Evolutionary conservation across 1,139 yeast genomes (phyloP).

Genomic region (Taphrina betulina): DNA sequence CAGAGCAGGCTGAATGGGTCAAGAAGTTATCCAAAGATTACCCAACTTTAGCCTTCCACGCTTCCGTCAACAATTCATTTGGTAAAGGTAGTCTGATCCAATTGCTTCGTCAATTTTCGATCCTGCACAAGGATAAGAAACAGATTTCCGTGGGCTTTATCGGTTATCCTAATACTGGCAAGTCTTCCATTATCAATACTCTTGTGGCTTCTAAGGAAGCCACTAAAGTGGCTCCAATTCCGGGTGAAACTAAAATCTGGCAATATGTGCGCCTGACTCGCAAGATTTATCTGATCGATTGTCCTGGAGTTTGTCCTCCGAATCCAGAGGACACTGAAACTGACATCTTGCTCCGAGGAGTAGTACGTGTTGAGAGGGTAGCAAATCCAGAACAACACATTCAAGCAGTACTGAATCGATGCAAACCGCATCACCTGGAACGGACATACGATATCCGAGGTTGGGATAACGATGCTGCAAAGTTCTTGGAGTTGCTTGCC

Average conservation of each 20-base stretch:
- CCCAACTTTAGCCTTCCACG: conserved; percentile 97
- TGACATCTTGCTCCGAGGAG: conserved; percentile 95
- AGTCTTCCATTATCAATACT: conserved; percentile 92
- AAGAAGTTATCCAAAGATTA: conserved; percentile 85
- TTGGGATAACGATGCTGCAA: conserved; percentile 72
- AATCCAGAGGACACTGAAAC: conserved; percentile 83
- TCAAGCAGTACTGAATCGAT: conserved; percentile 78
- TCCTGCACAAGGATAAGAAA: conserved; percentile 86
- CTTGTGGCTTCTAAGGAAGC: conserved; percentile 93
- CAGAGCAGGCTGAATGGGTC: conserved; percentile 98
- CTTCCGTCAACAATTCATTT: conserved; percentile 93
- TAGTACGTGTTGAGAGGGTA: conserved; percentile 95
- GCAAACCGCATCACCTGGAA: conserved; percentile 87
- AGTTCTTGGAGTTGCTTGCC: conserved; percentile 85
- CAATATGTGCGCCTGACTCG: conserved; percentile 97
- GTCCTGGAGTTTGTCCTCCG: conserved; percentile 99
- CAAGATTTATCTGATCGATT: conserved; percentile 88
- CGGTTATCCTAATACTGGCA: conserved; percentile 97
- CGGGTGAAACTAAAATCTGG: conserved; percentile 99
- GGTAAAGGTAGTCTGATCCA: conserved; percentile 97
- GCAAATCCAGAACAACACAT: conserved; percentile 93
- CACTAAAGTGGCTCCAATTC: conserved; percentile 87
- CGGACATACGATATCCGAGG: conserved; percentile 94
- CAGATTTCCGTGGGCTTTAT: conserved; percentile 96
- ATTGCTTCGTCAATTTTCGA: conserved; percentile 85